Percentiles rank a stretch among this genome's conserved stretches.
These are phyloP conservation scores for Lippia alba DNA, from an alignment of 305 asterid species.

Conservation along the genomic window DNA sequence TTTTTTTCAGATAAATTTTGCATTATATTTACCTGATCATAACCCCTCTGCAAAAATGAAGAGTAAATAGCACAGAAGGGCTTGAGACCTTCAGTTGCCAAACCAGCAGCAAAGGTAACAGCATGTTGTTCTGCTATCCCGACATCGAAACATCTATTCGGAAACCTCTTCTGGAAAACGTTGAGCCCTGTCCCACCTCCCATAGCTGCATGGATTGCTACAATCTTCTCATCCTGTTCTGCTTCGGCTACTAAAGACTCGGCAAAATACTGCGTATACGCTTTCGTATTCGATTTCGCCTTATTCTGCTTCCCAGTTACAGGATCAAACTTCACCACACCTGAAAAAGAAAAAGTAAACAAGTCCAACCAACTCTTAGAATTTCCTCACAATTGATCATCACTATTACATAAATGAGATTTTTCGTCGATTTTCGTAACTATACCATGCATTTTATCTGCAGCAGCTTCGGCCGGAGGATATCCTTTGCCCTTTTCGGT, in stretches of 20 bases:
- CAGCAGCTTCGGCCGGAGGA: conserved; percentile 70
- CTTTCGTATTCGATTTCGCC: conserved; percentile 36
- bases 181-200: conserved; percentile 83
- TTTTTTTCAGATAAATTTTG: no score
- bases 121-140: conserved; percentile 83
- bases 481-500: conserved; percentile 79
- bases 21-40: conserved; percentile 55
- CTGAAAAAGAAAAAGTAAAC: conserved; percentile 28
- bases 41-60: conserved; percentile 72
- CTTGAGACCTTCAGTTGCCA: conserved; percentile 73
- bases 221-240: conserved; percentile 53
- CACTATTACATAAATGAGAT: no score
- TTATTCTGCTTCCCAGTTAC: conserved; percentile 58
- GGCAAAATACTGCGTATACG: conserved; percentile 72
- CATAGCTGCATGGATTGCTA: conserved; percentile 81
- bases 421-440: background rate
- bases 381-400: background rate
- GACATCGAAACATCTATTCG: conserved; percentile 64
- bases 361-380: background rate
- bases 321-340: conserved; percentile 70
- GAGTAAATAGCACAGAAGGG: conserved; percentile 76
- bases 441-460: conserved; percentile 72
- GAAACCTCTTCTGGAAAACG: conserved; percentile 61
- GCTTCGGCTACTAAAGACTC: conserved; percentile 67
- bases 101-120: conserved; percentile 75